Percentiles rank a stretch among this genome's conserved stretches.
phyloP scores from a whole-genome alignment of 257 asterid species.

The Petunia secreta region DNA sequence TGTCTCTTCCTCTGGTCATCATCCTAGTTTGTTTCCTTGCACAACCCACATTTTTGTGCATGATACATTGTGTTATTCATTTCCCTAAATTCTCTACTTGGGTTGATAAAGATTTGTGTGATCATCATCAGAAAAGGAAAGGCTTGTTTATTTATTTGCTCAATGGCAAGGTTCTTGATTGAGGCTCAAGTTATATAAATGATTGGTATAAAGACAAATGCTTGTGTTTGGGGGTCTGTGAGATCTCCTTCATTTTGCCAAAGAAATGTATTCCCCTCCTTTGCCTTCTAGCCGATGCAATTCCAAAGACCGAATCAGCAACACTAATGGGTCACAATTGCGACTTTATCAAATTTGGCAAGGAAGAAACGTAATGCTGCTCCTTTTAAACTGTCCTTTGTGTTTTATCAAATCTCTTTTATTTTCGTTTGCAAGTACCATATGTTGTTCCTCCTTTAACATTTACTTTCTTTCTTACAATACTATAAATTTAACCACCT shows the following conservation, averaged over 20 bases:
- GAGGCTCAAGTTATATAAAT: conserved; percentile 16
- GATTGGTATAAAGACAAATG: conserved; percentile 24
- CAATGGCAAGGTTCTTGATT: neutral
- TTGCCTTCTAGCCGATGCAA: conserved; percentile 23
- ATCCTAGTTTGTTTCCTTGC: neutral
- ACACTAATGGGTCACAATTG: conserved; percentile 31
- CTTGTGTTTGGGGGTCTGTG: conserved; percentile 16
- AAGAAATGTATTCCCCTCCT: conserved; percentile 44
- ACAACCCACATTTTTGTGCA: neutral
- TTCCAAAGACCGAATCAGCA: conserved; percentile 28
- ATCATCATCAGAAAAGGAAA: too few relatives aligned
- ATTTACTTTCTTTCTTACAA: neutral
- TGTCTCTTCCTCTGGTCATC: neutral
- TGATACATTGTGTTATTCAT: neutral
- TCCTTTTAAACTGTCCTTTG: neutral
- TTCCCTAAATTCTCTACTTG: neutral
- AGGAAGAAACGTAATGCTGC: conserved; percentile 57
- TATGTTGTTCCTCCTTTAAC: neutral
- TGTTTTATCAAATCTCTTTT: neutral
- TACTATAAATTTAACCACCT: neutral
- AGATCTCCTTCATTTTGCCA: conserved; percentile 10
- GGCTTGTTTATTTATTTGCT: too few relatives aligned
- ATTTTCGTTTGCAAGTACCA: neutral
- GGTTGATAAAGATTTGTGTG: neutral
- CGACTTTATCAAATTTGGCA: conserved; percentile 58